Evolutionary conservation across 2,329 filamentous ascomycete species (phyloP).

Genomic region (Stagonosporopsis vannaccii): DNA sequence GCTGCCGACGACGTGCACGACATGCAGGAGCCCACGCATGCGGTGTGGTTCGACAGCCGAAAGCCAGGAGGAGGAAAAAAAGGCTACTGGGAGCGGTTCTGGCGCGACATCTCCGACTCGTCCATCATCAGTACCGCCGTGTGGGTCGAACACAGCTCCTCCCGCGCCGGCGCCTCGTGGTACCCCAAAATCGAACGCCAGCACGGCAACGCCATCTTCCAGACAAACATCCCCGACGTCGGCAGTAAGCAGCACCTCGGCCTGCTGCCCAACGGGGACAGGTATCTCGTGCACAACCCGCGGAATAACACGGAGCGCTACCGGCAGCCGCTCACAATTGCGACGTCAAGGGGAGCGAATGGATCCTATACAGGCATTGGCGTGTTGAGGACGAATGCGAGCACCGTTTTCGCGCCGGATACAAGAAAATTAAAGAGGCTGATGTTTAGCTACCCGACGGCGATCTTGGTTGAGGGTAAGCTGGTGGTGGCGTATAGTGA

Average conservation of each 20-base stretch:
- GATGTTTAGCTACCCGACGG: constrained; percentile 24
- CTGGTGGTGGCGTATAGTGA: constrained; percentile 22
- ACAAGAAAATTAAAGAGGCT: constrained; percentile 20
- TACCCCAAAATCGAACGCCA: constrained; percentile 17
- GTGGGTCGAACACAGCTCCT: constrained; percentile 18
- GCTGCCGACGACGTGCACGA: constrained; percentile 20
- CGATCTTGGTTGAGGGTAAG: constrained; percentile 19
- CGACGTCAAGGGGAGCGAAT: constrained; percentile 8
- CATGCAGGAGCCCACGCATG: constrained; percentile 23
- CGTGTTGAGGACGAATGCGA: constrained; percentile 22
- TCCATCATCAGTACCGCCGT: constrained; percentile 19
- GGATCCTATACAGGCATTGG: constrained; percentile 19
- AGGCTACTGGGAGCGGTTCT: constrained; percentile 25
- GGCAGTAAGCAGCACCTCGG: constrained; percentile 22
- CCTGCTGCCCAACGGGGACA: constrained; percentile 12
- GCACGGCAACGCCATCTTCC: constrained; percentile 18
- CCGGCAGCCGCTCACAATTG: constrained; percentile 22
- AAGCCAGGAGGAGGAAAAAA: no score
- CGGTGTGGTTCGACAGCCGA: constrained; percentile 19
- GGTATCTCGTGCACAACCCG: constrained; percentile 22
- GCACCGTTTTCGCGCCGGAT: constrained; percentile 19
- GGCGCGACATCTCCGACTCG: constrained; percentile 20
- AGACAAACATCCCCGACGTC: constrained; percentile 23
- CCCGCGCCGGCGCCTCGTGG: constrained; percentile 12
- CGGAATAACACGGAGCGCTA: constrained; percentile 17